Base-by-base conservation (phyloP, 2,329 filamentous ascomycete species). In the Ascochyta lentis region DNA sequence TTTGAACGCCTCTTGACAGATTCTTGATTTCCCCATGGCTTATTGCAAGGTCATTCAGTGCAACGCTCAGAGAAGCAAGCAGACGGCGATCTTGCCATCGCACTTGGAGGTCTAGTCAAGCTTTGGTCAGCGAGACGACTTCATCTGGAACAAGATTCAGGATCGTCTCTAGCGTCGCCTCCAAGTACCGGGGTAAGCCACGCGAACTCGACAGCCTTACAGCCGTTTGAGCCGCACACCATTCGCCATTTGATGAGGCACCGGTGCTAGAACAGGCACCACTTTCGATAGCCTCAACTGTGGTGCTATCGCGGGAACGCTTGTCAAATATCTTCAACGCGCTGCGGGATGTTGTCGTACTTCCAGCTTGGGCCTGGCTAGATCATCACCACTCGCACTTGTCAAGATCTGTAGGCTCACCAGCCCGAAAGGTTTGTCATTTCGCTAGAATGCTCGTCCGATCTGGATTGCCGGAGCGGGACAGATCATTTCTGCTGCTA, bases 211-310 rank as follows among this genome's bases (percentile, higher is more conserved):
- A 41, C 37, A 49, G 46, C 37, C 46, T 26, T 34, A 41, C 38
- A 49, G 46, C 37, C 37, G 46, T 41, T 49, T 24, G 16, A 49
- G 38, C 46, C 29, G 37, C 46, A 41, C 33, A 27, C 38, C 46
- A 41, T 41, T 41, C 37, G 29, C 22, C 26, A 3, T 16, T 22
- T 26, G 13, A 24, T 16, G 29, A n/a, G 8, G 26, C 15, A n/a
- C 24, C 40, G 24, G 37, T 41, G 37, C 38, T 41, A 33, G 29
- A 34, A 41, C 13, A 19, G 19, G 37, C 26, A 49, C 37, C 19
- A 19, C 15, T 33, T 34, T 41, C 46, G 22, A 49, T 49, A 49
- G 46, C 46, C 41, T 26, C 19, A 15, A 40, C 6, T 23, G 45
- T 39, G 16, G 35, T n/a, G 19, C 35, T 16, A 22, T 27, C 15